A percentile compares a stretch with the other conserved stretches of the same genome.
Conservation (phyloP, 2,329 filamentous ascomycete species). For the Exophiala xenobiotica region DNA sequence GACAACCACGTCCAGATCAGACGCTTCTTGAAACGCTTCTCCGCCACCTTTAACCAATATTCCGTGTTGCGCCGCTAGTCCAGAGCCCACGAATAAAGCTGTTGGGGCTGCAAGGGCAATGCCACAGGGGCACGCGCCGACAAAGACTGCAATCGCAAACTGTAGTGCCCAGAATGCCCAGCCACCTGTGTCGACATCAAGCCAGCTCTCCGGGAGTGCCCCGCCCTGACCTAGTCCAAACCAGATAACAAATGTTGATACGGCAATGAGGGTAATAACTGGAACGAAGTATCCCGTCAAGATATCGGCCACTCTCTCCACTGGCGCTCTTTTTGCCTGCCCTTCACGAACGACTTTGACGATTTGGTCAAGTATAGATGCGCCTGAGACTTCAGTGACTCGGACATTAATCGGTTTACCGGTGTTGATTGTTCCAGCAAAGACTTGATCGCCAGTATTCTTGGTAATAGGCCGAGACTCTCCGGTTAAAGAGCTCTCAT, state of each 20-base stretch:
- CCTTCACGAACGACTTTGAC: conserved; percentile 95
- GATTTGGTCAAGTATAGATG: conserved; percentile 95
- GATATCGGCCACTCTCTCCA: conserved; percentile 84
- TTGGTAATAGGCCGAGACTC: conserved; percentile 95
- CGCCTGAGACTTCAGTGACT: conserved; percentile 84
- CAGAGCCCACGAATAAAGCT: conserved; percentile 96
- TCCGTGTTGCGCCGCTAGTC: conserved; percentile 87
- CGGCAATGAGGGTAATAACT: conserved; percentile 75
- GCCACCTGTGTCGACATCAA: conserved; percentile 75
- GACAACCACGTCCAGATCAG: conserved; percentile 82
- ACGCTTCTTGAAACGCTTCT: conserved; percentile 82
- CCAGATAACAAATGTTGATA: conserved; percentile 84
- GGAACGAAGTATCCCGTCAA: conserved; percentile 93
- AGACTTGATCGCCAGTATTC: conserved; percentile 71
- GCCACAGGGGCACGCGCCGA: conserved; percentile 94
- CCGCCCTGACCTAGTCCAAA: conserved; percentile 89
- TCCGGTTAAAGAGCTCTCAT: conserved; percentile 97
- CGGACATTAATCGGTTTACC: conserved; percentile 85
- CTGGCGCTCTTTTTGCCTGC: conserved; percentile 87
- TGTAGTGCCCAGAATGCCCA: conserved; percentile 95
- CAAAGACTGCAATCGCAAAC: conserved; percentile 95
- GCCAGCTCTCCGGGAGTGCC: conserved; percentile 78
- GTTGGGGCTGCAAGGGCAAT: conserved; percentile 91
- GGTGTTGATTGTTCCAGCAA: conserved; percentile 93
- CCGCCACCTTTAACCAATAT: conserved; percentile 96